Evolutionary conservation across 163 green algal genomes (phyloP).

Genomic region (Chlamydomonas reinhardtii): DNA sequence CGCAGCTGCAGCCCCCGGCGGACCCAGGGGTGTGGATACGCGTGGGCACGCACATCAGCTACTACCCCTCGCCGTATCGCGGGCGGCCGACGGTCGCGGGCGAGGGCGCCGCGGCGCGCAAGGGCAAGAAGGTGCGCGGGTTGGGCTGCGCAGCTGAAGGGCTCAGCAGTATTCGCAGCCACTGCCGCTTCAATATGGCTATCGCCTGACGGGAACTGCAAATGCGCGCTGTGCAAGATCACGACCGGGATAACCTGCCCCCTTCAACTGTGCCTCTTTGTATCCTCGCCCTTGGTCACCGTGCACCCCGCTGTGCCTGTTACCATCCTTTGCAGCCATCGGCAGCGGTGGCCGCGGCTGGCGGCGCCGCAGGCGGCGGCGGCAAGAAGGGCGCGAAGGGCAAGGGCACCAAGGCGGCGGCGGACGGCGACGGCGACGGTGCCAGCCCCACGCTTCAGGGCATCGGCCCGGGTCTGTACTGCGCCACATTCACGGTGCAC

Average conservation of each 20-base stretch:
- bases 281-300: too few species aligned
- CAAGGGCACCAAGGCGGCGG: not conserved
- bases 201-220: too few species aligned
- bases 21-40: constrained; percentile 40
- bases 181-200: too few species aligned
- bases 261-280: too few species aligned
- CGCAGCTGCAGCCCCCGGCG: not conserved
- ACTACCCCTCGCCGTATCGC: constrained; percentile 69
- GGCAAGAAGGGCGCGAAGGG: constrained; percentile 6
- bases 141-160: not conserved
- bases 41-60: constrained; percentile 51
- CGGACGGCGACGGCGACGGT: constrained; percentile 7
- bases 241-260: too few species aligned
- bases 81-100: constrained; percentile 29
- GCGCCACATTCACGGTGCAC: constrained; percentile 60
- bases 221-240: too few species aligned
- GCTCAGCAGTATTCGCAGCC: not conserved
- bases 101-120: constrained; percentile 20
- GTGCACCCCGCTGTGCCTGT: too few species aligned
- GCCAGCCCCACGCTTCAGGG: not conserved
- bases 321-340: too few species aligned
- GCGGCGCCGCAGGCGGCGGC: not conserved
- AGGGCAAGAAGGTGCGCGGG: constrained; percentile 21
- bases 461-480: constrained; percentile 67
- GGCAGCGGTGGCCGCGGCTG: not conserved